Conservation (phyloP, 2,329 filamentous ascomycete genomes). For the Colletotrichum simmondsii region DNA sequence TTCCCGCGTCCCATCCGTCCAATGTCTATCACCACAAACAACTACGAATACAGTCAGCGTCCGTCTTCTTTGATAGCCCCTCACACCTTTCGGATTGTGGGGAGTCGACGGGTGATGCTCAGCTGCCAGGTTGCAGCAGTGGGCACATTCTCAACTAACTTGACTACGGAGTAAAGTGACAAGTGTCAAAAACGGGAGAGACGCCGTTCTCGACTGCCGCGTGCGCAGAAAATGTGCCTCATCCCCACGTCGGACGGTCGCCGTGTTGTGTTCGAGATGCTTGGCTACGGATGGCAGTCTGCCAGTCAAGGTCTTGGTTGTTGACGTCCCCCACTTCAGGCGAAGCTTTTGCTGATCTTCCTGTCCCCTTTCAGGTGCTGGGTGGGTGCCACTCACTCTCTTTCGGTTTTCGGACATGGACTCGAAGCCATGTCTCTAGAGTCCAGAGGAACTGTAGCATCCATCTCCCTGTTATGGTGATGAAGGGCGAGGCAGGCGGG, state of each 20-base stretch:
- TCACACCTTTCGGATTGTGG: slow-evolving; percentile 18
- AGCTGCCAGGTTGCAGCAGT: background rate
- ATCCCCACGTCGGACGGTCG: background rate
- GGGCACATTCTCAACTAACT: background rate
- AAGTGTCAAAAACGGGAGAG: background rate
- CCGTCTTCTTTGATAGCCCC: background rate
- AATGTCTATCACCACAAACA: background rate
- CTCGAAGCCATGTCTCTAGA: background rate
- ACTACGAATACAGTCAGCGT: background rate
- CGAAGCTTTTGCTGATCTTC: slow-evolving; percentile 30
- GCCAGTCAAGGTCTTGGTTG: slow-evolving; percentile 3
- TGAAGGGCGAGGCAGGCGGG: too few relatives aligned
- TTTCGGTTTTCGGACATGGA: background rate
- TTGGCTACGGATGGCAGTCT: background rate
- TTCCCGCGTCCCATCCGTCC: background rate
- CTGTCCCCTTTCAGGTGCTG: background rate
- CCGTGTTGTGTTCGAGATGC: background rate
- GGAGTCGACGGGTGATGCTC: slow-evolving; percentile 3
- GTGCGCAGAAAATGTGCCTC: background rate
- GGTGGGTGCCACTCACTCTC: background rate
- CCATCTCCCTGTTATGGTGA: background rate
- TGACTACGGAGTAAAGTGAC: background rate
- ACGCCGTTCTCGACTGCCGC: slow-evolving; percentile 21
- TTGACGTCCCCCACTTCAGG: slow-evolving; percentile 21
- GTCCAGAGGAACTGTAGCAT: background rate